Conservation (phyloP, 768 basidiomycete species). For the Exidia glandulosa region DNA sequence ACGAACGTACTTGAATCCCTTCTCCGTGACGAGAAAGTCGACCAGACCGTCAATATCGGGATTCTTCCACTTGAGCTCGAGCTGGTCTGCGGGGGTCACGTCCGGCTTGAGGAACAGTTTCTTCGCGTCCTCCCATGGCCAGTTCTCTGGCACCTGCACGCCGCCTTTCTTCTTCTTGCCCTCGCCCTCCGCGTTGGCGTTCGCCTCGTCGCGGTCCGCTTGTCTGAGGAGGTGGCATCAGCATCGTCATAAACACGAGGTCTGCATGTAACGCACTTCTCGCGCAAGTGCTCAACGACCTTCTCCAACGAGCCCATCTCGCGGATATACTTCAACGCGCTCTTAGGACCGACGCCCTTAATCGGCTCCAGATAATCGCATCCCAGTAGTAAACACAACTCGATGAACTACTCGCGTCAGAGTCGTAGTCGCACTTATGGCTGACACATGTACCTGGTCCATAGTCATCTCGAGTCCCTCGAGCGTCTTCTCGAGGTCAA, state of each 20-base stretch:
- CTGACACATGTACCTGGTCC: slow-evolving; percentile 49
- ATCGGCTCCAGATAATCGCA: slow-evolving; percentile 99
- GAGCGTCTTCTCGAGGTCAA: slow-evolving; percentile 69
- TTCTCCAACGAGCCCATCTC: slow-evolving; percentile 65
- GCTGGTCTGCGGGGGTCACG: slow-evolving; percentile 71
- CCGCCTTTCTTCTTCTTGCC: slow-evolving; percentile 64
- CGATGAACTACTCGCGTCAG: slow-evolving; percentile 60
- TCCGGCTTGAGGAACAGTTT: slow-evolving; percentile 83
- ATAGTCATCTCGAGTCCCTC: slow-evolving; percentile 88
- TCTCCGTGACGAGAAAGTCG: slow-evolving; percentile 85
- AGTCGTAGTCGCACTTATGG: no score
- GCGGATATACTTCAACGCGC: slow-evolving; percentile 81
- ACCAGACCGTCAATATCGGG: slow-evolving; percentile 91
- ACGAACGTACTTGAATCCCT: slow-evolving; percentile 92
- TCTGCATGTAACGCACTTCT: slow-evolving; percentile 43
- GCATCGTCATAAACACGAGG: slow-evolving; percentile 8
- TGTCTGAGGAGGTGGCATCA: slow-evolving; percentile 18
- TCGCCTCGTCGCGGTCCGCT: slow-evolving; percentile 26
- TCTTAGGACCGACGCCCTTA: slow-evolving; percentile 92
- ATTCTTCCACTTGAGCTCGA: slow-evolving; percentile 90
- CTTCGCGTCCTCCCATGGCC: slow-evolving; percentile 96
- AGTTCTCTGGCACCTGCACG: slow-evolving; percentile 78
- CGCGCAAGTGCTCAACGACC: slow-evolving; percentile 68
- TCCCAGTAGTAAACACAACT: slow-evolving; percentile 90
- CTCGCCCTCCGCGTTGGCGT: slow-evolving; percentile 24